Base-by-base conservation (phyloP, 202 grass and related monocot genomes). In the Panicum virgatum region DNA sequence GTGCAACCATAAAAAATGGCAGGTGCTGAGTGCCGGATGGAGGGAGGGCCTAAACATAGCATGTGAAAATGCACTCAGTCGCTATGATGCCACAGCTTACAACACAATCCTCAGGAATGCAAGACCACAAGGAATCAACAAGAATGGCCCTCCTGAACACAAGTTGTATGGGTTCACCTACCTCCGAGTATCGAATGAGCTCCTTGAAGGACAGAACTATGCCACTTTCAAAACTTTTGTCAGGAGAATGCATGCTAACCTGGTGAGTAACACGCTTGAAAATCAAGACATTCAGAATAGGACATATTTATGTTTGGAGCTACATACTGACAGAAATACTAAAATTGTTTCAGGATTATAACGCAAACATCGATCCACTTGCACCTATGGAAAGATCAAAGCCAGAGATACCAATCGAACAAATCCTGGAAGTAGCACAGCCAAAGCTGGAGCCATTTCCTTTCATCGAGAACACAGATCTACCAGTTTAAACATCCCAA, bases 201-300 rank as follows among this genome's bases (percentile, higher is more conserved):
- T 97, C 62, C 56, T 97, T 9, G 12, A 97, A 57, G 77, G 10
- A 59, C 68, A 83, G 51, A 97, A 91, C 80, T 97, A 89, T 44
- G 46, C 5, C 47, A 87, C 93, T 58, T 94, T 97, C 81, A 85
- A 77, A 87, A 89, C 79, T 59, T 97, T 97, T 85, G 89, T 92
- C 19, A 85, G 66, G 78, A 94, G 88, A 89, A 97, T 97, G 94
- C 94, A 97, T 82, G 94, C 94, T 79, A 88, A 97, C 54, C 86
- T 87, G 88, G 94, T 97, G 63, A 86, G 78, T 78, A 40, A 23
- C n/a, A 30, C 32, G 19, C 42, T 18, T 63, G 32, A 29, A 80
- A 69, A 66, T 36, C 39, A 73, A 65, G 14, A 29, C n/a, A 57
- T 68, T 9, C 56, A 53, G 30, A 69, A 59, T 46, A 13, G 19